Base-by-base conservation (phyloP, 176 grass and related monocot genomes). In the Thalia dealbata region DNA sequence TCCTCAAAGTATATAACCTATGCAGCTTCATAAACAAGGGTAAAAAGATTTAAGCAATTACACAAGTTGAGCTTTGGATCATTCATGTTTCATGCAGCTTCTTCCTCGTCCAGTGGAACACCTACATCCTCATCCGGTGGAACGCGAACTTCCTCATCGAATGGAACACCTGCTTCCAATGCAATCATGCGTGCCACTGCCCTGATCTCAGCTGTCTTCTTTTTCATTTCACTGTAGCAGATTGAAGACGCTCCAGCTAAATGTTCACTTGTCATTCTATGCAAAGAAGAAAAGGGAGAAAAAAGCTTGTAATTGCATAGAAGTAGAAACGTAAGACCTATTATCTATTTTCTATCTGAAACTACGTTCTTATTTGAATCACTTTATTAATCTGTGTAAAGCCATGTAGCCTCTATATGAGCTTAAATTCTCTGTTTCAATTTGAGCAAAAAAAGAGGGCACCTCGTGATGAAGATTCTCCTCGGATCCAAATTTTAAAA, bases 131-230 rank as follows among this genome's bases (percentile, higher is more conserved):
- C 73, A 75, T 70, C 82, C 70, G 64, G 32, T 64, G 73, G 73
- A n/a, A n/a, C n/a, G n/a, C n/a, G n/a, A n/a, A n/a, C n/a, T n/a
- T n/a, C n/a, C n/a, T n/a, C n/a, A n/a, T n/a, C n/a, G n/a, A 27
- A 56, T 61, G 67, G 22, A 22, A 63, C 68, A 14, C 10, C 52
- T 7, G 24, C 43, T 72, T 50, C 78, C 10, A 75, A 70, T 26
- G 68, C 50, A 8, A 30, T 46, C 67, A 28, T 19, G 44, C 9
- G 35, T 25, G 27, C 44, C 21, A 71, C 79, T 22, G 19, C 50
- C 30, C 52, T 80, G 15, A 38, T 76, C 12, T 48, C 51, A 46
- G 63, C 76, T 50, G 79, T 80, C 38, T 79, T 80, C 42, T 75
- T 80, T 15, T 84, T 62, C 11, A 18, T 84, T 75, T 76, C 55